Base-by-base conservation (phyloP, 1,284 basidiomycete species). In the Apiotrichum gracile region DNA sequence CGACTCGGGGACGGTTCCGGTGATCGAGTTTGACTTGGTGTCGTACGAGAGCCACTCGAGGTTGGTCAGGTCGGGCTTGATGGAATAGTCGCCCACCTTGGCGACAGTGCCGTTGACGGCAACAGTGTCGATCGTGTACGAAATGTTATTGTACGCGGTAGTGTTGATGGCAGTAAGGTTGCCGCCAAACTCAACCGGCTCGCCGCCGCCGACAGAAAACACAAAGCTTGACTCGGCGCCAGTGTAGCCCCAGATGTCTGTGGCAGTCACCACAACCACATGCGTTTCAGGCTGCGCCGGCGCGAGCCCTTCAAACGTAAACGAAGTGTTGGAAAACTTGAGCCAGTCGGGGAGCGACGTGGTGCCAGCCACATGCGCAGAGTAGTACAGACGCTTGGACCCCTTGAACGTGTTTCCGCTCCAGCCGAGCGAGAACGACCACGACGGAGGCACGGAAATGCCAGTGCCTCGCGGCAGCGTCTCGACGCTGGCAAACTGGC, bases 361-460 rank as follows among this genome's bases (percentile, higher is more conserved):
- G 7, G 66, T 64, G 12, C 74, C 77, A 4, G 67, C 63, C 3
- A 76, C 61, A 33, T 70, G 70, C 2, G 78, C 75, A 5, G 74
- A 67, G 57, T 77, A 76, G 65, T 72, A 81, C 3, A 72, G 57
- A 21, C 38, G 34, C 22, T 37, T 37, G 13, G 27, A 35, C 5
- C 48, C 44, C 14, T 64, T 45, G 54, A 75, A 74, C 3, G 74
- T 75, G 38, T 70, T 64, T 42, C 73, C 72, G 45, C 73, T 70
- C 63, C 79, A 80, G 6, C 79, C 80, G 38, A 82, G 68, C 13
- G 79, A 78, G 65, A 82, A 82, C 4, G 78, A 79, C 78, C 80
- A 67, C 69, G 73, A 52, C 57, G 74, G 71, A 4, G 71, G 74
- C 14, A 78, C 63, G 31, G 69, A 66, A 3, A 77, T 71, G 27